These are phyloP conservation scores for Flaveria bidentis DNA, from an alignment of 129 eudicot species.

Conservation along the genomic window DNA sequence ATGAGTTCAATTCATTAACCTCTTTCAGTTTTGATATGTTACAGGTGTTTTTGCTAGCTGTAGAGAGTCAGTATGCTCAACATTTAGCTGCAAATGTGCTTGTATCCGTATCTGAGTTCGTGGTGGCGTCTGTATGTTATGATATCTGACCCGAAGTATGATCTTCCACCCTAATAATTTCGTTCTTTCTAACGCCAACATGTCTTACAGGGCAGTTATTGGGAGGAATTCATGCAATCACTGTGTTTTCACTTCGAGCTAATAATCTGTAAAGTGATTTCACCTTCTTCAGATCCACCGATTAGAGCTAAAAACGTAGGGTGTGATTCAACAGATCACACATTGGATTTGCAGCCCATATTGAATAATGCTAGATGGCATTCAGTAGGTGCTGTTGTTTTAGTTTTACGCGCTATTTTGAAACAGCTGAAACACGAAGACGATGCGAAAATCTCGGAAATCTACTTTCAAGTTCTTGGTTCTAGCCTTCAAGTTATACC, in stretches of 20 bases:
- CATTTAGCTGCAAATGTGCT: constrained; percentile 61
- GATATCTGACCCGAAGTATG: neutral
- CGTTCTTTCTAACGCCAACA: constrained; percentile 5
- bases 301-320: constrained; percentile 27
- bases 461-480: constrained; percentile 43
- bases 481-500: constrained; percentile 47
- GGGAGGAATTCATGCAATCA: constrained; percentile 48
- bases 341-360: constrained; percentile 27
- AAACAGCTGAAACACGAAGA: constrained; percentile 52
- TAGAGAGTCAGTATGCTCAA: constrained; percentile 46
- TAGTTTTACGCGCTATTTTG: constrained; percentile 57
- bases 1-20: neutral
- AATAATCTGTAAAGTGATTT: constrained; percentile 42
- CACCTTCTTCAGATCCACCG: constrained; percentile 39
- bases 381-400: constrained; percentile 49
- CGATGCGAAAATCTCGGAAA: constrained; percentile 47
- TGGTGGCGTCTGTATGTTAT: constrained; percentile 53
- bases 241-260: constrained; percentile 52
- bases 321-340: constrained; percentile 26
- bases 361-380: constrained; percentile 50
- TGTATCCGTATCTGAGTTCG: constrained; percentile 58
- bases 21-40: neutral
- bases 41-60: constrained; percentile 53
- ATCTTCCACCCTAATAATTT: constrained; percentile 5
- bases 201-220: constrained; percentile 50